Conservation (phyloP, 352 stramenopile genomes). For the Phytophthora vignae region DNA sequence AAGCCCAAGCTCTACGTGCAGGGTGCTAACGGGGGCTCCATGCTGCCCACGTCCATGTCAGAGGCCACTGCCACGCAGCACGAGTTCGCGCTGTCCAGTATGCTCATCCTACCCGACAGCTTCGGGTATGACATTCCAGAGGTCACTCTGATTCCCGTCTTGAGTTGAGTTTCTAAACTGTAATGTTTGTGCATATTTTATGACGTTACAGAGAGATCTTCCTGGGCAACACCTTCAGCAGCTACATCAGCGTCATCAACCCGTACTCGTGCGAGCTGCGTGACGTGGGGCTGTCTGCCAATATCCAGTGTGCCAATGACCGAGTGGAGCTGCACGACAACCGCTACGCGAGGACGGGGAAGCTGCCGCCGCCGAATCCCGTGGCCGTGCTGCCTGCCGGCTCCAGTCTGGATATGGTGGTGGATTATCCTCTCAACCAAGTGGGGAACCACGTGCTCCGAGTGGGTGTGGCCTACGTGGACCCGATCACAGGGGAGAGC, state of each 20-base stretch:
- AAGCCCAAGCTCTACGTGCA: conserved; percentile 87
- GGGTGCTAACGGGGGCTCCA: conserved; percentile 53
- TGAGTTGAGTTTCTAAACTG: conserved; percentile 4
- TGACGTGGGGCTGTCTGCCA: conserved; percentile 81
- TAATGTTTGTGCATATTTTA: conserved; percentile 10
- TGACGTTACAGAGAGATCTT: conserved; percentile 85
- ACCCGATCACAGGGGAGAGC: conserved; percentile 76
- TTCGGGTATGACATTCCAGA: conserved; percentile 66
- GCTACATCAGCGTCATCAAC: conserved; percentile 94
- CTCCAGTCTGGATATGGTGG: conserved; percentile 91
- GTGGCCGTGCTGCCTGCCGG: conserved; percentile 68
- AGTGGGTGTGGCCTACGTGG: conserved; percentile 80
- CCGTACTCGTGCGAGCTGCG: conserved; percentile 82
- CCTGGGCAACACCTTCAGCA: conserved; percentile 93
- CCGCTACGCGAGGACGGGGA: conserved; percentile 70
- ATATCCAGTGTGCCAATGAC: conserved; percentile 89
- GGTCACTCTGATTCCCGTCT: background rate
- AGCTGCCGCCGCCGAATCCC: conserved; percentile 79
- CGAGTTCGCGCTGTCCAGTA: conserved; percentile 89
- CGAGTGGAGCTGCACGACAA: conserved; percentile 85
- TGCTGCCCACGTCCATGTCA: conserved; percentile 68
- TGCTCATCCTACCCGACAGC: conserved; percentile 91
- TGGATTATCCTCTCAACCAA: conserved; percentile 91
- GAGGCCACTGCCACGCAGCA: conserved; percentile 60
- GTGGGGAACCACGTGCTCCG: conserved; percentile 89